Evolutionary conservation across 768 basidiomycete genomes (phyloP), one percentile per base, ranked within the genome.

Genomic region (Tylopilus balloui): DNA sequence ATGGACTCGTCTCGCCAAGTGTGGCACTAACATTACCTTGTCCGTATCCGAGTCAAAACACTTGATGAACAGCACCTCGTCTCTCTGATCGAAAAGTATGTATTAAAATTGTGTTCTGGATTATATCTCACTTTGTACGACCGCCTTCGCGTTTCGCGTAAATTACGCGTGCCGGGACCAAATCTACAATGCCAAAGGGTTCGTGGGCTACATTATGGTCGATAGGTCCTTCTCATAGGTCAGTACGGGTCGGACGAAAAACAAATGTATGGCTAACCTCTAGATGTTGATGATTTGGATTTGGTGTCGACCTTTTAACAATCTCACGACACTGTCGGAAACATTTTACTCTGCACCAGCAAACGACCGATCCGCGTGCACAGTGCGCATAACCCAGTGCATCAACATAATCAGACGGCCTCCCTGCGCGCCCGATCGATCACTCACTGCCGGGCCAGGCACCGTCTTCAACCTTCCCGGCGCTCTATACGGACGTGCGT

Each of bases 281-380:
- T 73, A 75, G 39, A 73, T 65, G 52, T 75, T 75, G 55, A 75
- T 71, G 52, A 75, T 69, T 45, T 66, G 72, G 52, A 75, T 69
- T 45, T 66, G 72, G 31, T 65, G 61, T 23, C 72, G 68, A 2
- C 63, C 62, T 49, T 69, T 62, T 47, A 74, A 62, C 13, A 76
- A 61, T n/a, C 68, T 66, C 40, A 72, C 70, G 2, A 71, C 75
- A 4, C 75, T 73, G 19, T 62, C 69, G 63, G 14, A 69, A 63
- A 34, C 70, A 68, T 5, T 21, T 35, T 41, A 35, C 20, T 50
- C 40, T 6, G 34, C 28, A 28, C 15, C 29, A 3, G 34, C 28
- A 14, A 36, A 36, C 25, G 35, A 27, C 45, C 37, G 35, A 12
- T 21, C 24, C 2, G 29, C 36, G 5, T 48, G 49, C 19, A 40